Evolutionary conservation across 371 early-diverging fungal species (phyloP), one percentile per base, ranked within the genome.

Genomic region (Rhizopus delemar): DNA sequence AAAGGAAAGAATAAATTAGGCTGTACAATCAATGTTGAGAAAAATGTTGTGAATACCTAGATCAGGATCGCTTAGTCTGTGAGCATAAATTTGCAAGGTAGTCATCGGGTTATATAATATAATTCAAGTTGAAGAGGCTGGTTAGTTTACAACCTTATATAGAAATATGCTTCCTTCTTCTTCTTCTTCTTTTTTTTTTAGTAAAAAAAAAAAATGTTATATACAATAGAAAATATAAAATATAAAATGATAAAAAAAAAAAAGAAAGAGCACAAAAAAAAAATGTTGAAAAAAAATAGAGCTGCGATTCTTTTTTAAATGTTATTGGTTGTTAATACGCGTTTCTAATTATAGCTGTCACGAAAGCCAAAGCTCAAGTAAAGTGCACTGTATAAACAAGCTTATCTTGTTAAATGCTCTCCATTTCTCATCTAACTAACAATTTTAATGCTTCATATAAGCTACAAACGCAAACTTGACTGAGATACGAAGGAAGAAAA

Each of bases 1-100:
- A 15, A 51, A 7, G 7, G 7, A n/a, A n/a, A 22, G 22, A 22
- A n/a, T 31, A 11, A 41, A 12, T 29, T 43, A 45, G 22, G 22
- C 22, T 22, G 35, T 46, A 31, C 8, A 36, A 31, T 43, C 11
- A 33, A n/a, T 45, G 22, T 39, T 43, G n/a, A 43, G 9, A 43
- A 13, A 38, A 3, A 39, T n/a, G 0, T 31, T 34, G 8, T 31
- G 13, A 29, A 48, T 81, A 83, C 86, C 75, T 54, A 85, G 59
- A 51, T 74, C 76, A 33, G 86, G 82, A 74, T 89, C 89, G 51
- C 83, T 74, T 63, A 89, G 69, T 56, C 89, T 77, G 60, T 82
- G 81, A 49, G 88, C 89, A 63, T 81, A 89, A 51, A 88, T 82
- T 61, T 87, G 84, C 58, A 84, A 71, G 49, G 82, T 84, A 12